Percentiles rank a stretch among this genome's conserved stretches.
Evolutionary conservation across 1,284 basidiomycete genomes (phyloP).

Genomic region (Pascua guehoae): DNA sequence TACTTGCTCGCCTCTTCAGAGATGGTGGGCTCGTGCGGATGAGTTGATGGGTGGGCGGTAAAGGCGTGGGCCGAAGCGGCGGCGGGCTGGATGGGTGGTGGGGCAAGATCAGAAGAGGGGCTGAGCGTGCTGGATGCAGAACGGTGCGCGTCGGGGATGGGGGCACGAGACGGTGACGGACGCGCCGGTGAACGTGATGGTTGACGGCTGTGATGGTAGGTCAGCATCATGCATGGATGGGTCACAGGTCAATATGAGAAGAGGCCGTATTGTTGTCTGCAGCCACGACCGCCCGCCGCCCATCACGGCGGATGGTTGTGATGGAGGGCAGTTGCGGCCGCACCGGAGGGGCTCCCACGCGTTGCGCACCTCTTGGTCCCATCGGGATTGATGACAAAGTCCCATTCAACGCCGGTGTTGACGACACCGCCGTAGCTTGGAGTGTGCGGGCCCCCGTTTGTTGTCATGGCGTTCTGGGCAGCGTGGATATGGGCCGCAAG

Average conservation of each 20-base stretch:
- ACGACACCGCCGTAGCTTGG: slow-evolving; percentile 53
- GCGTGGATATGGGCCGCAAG: slow-evolving; percentile 37
- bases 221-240: no score
- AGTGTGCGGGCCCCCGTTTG: slow-evolving; percentile 48
- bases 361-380: slow-evolving; percentile 41
- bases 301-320: no score
- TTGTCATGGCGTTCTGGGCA: slow-evolving; percentile 29
- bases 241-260: no score
- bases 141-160: slow-evolving; percentile 21
- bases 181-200: slow-evolving; percentile 4
- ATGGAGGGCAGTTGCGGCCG: no score
- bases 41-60: slow-evolving; percentile 18
- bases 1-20: slow-evolving; percentile 30
- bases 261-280: no score
- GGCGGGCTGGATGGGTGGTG: slow-evolving; percentile 8
- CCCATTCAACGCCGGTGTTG: slow-evolving; percentile 48
- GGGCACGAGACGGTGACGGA: slow-evolving; percentile 40
- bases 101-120: slow-evolving; percentile 2
- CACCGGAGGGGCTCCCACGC: slow-evolving; percentile 6
- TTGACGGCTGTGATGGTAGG: no score
- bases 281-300: no score
- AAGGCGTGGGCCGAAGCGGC: slow-evolving; percentile 17
- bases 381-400: slow-evolving; percentile 38
- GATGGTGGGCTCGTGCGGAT: slow-evolving; percentile 38
- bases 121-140: slow-evolving; percentile 20